These are phyloP conservation scores for Skeletonema potamos DNA, from an alignment of 108 stramenopile genomes.

Conservation along the genomic window DNA sequence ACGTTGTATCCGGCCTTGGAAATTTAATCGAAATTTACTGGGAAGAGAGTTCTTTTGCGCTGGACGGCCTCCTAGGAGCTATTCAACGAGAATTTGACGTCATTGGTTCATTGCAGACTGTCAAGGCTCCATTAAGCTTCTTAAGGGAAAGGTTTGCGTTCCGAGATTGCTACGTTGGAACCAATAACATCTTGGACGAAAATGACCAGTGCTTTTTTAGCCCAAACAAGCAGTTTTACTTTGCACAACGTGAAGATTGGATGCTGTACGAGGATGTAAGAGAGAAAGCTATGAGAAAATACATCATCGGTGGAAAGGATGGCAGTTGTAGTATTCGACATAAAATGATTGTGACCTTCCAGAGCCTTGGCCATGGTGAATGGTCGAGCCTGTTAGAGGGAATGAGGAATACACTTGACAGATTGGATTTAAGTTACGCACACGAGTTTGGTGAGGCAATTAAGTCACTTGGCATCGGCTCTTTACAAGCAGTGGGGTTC, in stretches of 20 bases:
- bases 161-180: neutral
- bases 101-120: conserved; percentile 3
- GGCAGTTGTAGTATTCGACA: conserved; percentile 1
- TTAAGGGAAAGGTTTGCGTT: conserved; percentile 23
- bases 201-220: conserved; percentile 1
- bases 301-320: neutral
- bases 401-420: conserved; percentile 8
- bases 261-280: conserved; percentile 16
- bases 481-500: conserved; percentile 17
- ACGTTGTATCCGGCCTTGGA: neutral
- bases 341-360: conserved; percentile 24
- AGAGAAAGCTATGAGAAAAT: conserved; percentile 2
- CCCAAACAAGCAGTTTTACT: conserved; percentile 11
- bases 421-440: conserved; percentile 1
- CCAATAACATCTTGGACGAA: neutral
- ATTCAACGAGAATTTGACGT: conserved; percentile 9
- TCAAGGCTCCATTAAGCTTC: conserved; percentile 16
- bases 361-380: conserved; percentile 9
- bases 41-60: conserved; percentile 1
- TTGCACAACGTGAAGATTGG: conserved; percentile 10
- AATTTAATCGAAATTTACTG: conserved; percentile 21
- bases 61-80: conserved; percentile 4
- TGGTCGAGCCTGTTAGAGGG: conserved; percentile 21
- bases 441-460: conserved; percentile 4
- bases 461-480: neutral